These are phyloP conservation scores for Carallia brachiata DNA, from an alignment of 345 rosid genomes.

Conservation along the genomic window DNA sequence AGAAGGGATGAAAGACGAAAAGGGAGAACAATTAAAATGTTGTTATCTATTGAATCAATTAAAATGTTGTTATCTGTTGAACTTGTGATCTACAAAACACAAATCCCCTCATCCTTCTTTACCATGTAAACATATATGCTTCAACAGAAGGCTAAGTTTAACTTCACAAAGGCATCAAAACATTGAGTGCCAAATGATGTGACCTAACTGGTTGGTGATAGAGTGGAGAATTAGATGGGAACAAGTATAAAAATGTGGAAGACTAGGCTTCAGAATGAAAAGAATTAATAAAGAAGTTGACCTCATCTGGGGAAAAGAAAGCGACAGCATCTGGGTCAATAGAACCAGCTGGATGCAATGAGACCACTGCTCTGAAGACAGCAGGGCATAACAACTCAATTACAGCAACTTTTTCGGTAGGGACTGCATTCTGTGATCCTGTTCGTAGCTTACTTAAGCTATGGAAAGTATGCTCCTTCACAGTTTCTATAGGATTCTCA, in stretches of 20 bases:
- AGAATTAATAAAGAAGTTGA: conserved; percentile 19
- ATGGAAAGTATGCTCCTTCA: conserved; percentile 52
- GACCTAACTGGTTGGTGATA: neutral
- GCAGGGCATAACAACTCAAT: conserved; percentile 72
- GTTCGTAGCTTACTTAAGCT: conserved; percentile 59
- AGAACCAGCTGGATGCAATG: conserved; percentile 93
- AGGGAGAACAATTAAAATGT: no score
- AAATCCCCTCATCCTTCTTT: no score
- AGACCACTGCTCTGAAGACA: conserved; percentile 74
- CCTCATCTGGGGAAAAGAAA: conserved; percentile 98
- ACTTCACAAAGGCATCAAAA: neutral
- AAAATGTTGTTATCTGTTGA: neutral
- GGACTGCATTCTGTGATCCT: conserved; percentile 36
- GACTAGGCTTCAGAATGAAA: neutral
- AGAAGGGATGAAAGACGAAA: no score
- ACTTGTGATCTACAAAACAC: neutral
- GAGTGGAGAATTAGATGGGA: neutral
- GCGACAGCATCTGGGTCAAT: conserved; percentile 87
- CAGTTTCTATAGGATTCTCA: conserved; percentile 57
- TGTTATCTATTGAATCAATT: neutral
- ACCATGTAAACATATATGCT: neutral
- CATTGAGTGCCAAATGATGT: neutral
- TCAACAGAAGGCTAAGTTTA: neutral
- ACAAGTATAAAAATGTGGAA: neutral
- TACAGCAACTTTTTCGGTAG: conserved; percentile 60